phyloP scores from a whole-genome alignment of 345 rosid species.

The thale cress (Arabidopsis thaliana) region DNA sequence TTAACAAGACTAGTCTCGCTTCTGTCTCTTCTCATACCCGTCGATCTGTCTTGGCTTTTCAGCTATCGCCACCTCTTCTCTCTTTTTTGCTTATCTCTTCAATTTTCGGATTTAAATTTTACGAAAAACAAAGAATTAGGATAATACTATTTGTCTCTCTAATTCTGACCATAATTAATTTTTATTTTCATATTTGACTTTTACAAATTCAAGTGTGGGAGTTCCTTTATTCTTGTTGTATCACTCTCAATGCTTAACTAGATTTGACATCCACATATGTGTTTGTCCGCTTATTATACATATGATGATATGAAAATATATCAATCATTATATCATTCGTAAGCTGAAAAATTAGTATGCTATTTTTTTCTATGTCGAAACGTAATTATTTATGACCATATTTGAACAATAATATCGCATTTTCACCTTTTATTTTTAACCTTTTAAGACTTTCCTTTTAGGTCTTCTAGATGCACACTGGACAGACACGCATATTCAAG shows the following conservation, averaged over 20 bases:
- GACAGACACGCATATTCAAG: slow-evolving; percentile 45
- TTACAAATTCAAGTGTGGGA: slow-evolving; percentile 9
- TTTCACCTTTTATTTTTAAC: not conserved
- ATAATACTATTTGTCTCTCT: slow-evolving; percentile 25
- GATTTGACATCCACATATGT: slow-evolving; percentile 40
- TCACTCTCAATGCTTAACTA: slow-evolving; percentile 41
- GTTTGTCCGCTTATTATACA: slow-evolving; percentile 10
- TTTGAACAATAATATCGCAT: slow-evolving; percentile 15
- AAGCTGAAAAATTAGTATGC: not conserved
- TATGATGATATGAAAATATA: no score
- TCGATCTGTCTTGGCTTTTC: slow-evolving; percentile 37
- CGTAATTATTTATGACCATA: slow-evolving; percentile 15
- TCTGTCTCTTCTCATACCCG: slow-evolving; percentile 40
- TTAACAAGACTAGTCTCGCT: slow-evolving; percentile 13
- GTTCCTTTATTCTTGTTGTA: slow-evolving; percentile 21
- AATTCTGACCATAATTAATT: slow-evolving; percentile 41
- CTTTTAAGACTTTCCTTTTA: not conserved
- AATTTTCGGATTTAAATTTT: not conserved
- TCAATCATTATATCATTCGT: not conserved
- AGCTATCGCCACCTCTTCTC: slow-evolving; percentile 34
- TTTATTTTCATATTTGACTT: slow-evolving; percentile 35
- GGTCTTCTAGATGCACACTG: slow-evolving; percentile 37
- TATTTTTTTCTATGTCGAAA: not conserved
- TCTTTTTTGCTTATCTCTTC: not conserved
- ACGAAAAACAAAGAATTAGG: slow-evolving; percentile 15